Evolutionary conservation across 2,329 filamentous ascomycete genomes (phyloP), one percentile per base, ranked within the genome.

Genomic region (Helminthosporium solani): DNA sequence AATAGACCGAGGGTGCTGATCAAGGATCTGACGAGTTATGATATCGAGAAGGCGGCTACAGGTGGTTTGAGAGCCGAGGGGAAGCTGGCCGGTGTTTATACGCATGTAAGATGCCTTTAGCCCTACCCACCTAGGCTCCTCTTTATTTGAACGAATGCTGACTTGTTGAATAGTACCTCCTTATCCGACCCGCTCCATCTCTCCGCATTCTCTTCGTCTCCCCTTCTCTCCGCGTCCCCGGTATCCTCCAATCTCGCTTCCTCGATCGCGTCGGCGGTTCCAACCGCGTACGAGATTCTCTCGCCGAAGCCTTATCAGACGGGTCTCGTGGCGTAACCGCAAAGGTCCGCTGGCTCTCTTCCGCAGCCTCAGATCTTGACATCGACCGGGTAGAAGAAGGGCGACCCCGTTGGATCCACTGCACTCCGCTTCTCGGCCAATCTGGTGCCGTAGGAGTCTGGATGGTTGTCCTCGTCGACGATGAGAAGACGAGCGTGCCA

Each of bases 401-500:
- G 0, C 77, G 85, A 15, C 78, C 79, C 39, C 78, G 86, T 34
- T 90, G 87, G 86, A 86, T 90, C 33, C 87, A 90, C 64, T 87
- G 85, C 61, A 90, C 87, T 18, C 87, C 87, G 2, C 71, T 90
- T 3, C 69, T 87, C 3, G 86, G 85, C 2, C 77, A 77, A 33
- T 84, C 84, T 52, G 83, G 84, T 1, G 74, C 79, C 3, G 81
- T 90, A 0, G 87, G 87, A 14, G 86, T 89, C 0, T 90, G 87
- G 87, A 87, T 90, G 84, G 76, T 90, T 5, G 78, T 90, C 0
- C 75, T 90, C 12, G 81, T 88, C 3, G 85, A 89, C 51, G 83
- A 68, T 42, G 64, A 68, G n/a, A 66, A 66, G 16, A 42, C 53
- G 12, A 12, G 41, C 1, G 43, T 46, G 6, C 53, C 58, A 11